Evolutionary conservation across 345 rosid species (phyloP).

Genomic region (Pugionium dolabratum): DNA sequence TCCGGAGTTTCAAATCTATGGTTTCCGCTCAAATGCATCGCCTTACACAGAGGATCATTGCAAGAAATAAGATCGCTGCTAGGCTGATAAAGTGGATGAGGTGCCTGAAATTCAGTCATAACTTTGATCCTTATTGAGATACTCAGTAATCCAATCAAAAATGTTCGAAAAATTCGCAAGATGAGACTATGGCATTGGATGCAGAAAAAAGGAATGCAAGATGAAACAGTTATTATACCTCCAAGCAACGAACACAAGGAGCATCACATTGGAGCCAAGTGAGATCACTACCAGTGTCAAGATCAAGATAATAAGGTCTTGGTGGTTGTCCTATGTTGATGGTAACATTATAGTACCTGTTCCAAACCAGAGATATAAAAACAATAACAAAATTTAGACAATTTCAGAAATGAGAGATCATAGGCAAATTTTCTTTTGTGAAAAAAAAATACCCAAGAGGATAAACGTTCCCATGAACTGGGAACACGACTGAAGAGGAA

Average conservation of each 20-base stretch:
- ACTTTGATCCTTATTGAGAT: no score
- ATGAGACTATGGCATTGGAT: constrained; percentile 13
- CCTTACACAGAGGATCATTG: constrained; percentile 72
- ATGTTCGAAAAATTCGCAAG: neutral
- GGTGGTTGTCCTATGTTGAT: constrained; percentile 74
- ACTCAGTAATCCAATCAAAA: neutral
- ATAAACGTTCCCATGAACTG: constrained; percentile 77
- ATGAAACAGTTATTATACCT: constrained; percentile 33
- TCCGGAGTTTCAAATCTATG: constrained; percentile 57
- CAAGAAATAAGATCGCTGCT: constrained; percentile 62
- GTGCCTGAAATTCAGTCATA: constrained; percentile 53
- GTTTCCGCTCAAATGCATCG: constrained; percentile 57
- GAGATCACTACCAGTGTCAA: constrained; percentile 94
- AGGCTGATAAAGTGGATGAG: constrained; percentile 87
- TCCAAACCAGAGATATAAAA: neutral
- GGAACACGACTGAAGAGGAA: constrained; percentile 63
- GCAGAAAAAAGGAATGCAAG: neutral
- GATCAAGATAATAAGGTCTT: constrained; percentile 86
- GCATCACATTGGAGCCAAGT: constrained; percentile 98
- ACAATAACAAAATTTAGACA: neutral
- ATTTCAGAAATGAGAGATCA: neutral
- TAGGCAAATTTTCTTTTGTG: constrained; percentile 15
- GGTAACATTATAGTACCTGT: constrained; percentile 78
- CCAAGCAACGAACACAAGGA: constrained; percentile 65
- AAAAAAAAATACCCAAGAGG: constrained; percentile 55